Conservation (phyloP, 768 basidiomycete species). For the Boletellus sp. region DNA sequence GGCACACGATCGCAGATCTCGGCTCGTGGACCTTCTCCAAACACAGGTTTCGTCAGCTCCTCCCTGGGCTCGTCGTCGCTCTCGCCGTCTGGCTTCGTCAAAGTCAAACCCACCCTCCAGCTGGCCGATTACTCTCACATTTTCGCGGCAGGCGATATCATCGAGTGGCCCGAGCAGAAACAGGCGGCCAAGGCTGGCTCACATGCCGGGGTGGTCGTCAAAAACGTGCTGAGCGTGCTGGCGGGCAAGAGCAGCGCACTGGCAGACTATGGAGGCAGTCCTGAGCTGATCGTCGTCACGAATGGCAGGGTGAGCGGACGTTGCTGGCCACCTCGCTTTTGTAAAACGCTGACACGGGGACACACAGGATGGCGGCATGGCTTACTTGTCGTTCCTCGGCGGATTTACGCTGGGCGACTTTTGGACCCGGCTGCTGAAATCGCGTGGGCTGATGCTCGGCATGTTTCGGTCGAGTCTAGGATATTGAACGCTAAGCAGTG, state of each 20-base stretch:
- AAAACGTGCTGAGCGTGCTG: constrained; percentile 48
- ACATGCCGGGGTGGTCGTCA: constrained; percentile 44
- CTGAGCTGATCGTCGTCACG: constrained; percentile 53
- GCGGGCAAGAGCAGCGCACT: constrained; percentile 30
- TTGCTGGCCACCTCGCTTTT: neutral
- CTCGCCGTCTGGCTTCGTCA: constrained; percentile 41
- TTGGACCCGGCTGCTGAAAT: constrained; percentile 41
- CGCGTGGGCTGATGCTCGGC: constrained; percentile 28
- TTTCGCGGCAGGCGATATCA: constrained; percentile 65
- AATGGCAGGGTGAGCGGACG: constrained; percentile 45
- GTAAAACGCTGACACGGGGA: neutral
- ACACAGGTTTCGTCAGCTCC: constrained; percentile 51
- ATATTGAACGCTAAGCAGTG: constrained; percentile 19
- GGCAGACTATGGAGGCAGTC: constrained; percentile 45
- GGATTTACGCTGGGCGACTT: constrained; percentile 45
- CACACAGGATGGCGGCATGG: constrained; percentile 37
- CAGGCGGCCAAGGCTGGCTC: constrained; percentile 43
- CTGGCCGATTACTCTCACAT: constrained; percentile 47
- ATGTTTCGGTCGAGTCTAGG: constrained; percentile 29
- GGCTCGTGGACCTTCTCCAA: constrained; percentile 38
- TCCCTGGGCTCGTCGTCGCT: constrained; percentile 40
- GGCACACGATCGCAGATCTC: constrained; percentile 15
- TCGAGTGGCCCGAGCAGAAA: constrained; percentile 63
- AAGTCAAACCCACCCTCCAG: constrained; percentile 56
- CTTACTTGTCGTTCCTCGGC: constrained; percentile 40